These are phyloP conservation scores for Phlyctochytrium arcticum DNA, from an alignment of 192 early-diverging fungal species.

Conservation along the genomic window DNA sequence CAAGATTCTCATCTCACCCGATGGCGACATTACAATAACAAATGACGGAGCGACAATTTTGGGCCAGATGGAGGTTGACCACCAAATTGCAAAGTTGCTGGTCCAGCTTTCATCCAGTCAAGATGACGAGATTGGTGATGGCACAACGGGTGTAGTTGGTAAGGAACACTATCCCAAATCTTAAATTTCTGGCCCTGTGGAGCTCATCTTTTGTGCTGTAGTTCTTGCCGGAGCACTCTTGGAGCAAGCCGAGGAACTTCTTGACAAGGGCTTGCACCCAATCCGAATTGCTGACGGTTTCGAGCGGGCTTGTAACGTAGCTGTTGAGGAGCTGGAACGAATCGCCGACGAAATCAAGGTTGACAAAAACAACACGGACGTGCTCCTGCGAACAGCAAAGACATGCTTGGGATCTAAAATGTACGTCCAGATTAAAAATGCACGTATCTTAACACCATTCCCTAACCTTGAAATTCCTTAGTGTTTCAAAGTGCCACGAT, in stretches of 20 bases:
- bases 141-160: slow-evolving; percentile 99
- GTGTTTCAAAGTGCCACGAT: slow-evolving; percentile 97
- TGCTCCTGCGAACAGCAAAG: slow-evolving; percentile 92
- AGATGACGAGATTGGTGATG: slow-evolving; percentile 99
- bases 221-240: slow-evolving; percentile 96
- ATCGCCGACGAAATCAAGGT: slow-evolving; percentile 91
- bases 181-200: too few relatives aligned
- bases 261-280: slow-evolving; percentile 97
- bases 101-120: slow-evolving; percentile 97
- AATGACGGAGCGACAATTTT: slow-evolving; percentile 99
- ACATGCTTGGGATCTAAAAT: slow-evolving; percentile 98
- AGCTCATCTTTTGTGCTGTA: slow-evolving; percentile 27
- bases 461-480: slow-evolving; percentile 31
- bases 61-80: slow-evolving; percentile 96
- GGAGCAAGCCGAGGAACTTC: slow-evolving; percentile 92
- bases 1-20: slow-evolving; percentile 99
- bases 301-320: slow-evolving; percentile 92
- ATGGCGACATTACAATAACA: slow-evolving; percentile 98
- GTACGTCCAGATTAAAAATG: slow-evolving; percentile 82
- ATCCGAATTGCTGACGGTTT: slow-evolving; percentile 99
- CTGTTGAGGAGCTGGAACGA: slow-evolving; percentile 85
- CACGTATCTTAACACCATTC: slow-evolving; percentile 55
- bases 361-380: slow-evolving; percentile 71
- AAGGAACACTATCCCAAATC: not conserved
- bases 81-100: slow-evolving; percentile 97